Evolutionary conservation across 1,284 basidiomycete genomes (phyloP), one percentile per base, ranked within the genome.

Genomic region (Caloboletus firmus): DNA sequence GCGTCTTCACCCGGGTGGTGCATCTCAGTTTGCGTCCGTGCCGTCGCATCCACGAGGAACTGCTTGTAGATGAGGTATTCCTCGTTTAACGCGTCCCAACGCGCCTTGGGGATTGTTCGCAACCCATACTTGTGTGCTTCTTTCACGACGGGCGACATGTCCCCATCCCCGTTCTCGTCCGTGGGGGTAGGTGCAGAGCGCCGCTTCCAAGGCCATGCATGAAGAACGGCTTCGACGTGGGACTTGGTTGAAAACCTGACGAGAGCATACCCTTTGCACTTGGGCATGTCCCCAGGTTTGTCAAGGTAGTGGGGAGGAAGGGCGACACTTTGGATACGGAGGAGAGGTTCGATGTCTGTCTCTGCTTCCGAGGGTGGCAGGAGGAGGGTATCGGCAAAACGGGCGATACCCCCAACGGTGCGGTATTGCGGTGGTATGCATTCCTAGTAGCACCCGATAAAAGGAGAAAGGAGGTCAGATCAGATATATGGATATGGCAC

Each of bases 231-330:
- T 9, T 78, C 68, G 5, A 72, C 75, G 36, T 81, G 75, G 1
- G 72, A 66, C 3, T 63, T 30, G 5, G 64, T 58, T 0, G 74
- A 67, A 37, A 91, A 72, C 0, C 80, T 80, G 45, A 91, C 72
- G 20, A 91, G 79, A 0, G 87, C 86, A 57, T 90, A 91, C 0
- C 85, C 85, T 73, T 85, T 91, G 67, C 79, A 85, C 56, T 78
- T 79, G 0, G 83, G 81, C 6, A 68, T 53, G 28, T 78, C 75
- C 2, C 71, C 77, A 1, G 78, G 76, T 52, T 75, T 74, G 63
- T 88, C 87, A 45, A 81, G 78, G 62, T 83, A 78, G 63, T 88
- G 85, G 0, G 78, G 72, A 9, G 82, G 84, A 24, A 89, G 74
- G 7, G 69, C 59, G 36, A 91, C 72, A 31, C 67, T 60, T 63